Evolutionary conservation across 805 yeast species (phyloP).

Genomic region (Yarrowia sp.): DNA sequence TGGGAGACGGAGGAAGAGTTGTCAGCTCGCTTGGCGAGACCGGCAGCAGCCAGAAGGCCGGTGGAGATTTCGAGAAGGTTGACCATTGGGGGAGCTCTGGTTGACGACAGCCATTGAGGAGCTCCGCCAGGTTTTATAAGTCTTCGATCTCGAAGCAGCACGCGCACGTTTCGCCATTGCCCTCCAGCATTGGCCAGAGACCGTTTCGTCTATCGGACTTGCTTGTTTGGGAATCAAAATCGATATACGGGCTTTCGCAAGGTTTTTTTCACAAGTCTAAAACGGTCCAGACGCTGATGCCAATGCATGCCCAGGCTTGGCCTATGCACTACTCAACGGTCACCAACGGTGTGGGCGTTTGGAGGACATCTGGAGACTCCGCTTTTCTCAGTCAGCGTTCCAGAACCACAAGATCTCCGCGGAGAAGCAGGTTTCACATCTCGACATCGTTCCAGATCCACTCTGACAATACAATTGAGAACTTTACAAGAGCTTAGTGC

Average conservation of each 20-base stretch:
- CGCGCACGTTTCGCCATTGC: not conserved
- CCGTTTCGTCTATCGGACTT: not conserved
- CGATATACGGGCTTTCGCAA: not conserved
- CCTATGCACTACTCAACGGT: not conserved
- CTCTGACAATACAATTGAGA: not conserved
- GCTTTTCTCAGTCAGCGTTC: too few species aligned
- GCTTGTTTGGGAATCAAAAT: not conserved
- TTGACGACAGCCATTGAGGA: too few species aligned
- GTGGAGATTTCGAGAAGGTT: not conserved
- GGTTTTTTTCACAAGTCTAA: not conserved
- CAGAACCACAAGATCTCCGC: too few species aligned
- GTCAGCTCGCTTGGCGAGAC: not conserved
- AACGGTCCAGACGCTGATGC: not conserved
- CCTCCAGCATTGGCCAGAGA: not conserved
- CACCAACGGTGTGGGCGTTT: too few species aligned
- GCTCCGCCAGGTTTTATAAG: too few species aligned
- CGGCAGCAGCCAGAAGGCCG: conserved; percentile 3
- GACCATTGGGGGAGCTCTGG: not conserved
- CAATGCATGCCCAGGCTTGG: not conserved
- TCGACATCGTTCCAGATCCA: too few species aligned
- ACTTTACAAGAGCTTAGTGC: not conserved
- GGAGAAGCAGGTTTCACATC: too few species aligned
- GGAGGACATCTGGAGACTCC: too few species aligned
- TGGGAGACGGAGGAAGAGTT: not conserved
- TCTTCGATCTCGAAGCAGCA: too few species aligned